Evolutionary conservation across 768 basidiomycete genomes (phyloP).

Genomic region (Tylopilus sp.): DNA sequence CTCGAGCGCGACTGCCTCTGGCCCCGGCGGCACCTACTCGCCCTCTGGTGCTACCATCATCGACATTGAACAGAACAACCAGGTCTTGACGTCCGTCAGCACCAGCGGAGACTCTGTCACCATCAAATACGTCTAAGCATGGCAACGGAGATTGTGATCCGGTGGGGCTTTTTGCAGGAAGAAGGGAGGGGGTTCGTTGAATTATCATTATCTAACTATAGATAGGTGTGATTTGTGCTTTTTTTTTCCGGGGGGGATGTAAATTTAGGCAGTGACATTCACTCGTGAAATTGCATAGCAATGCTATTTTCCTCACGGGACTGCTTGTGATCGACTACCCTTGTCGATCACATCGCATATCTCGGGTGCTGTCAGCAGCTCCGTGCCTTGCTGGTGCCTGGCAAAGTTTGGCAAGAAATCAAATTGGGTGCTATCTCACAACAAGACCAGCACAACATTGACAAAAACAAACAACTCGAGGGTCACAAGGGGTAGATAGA

Average conservation of each 20-base stretch:
- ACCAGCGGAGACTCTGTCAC: neutral
- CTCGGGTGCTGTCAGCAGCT: neutral
- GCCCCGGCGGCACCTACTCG: slow-evolving; percentile 3
- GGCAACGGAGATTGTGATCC: neutral
- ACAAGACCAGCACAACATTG: neutral
- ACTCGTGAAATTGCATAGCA: neutral
- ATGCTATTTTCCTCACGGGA: neutral
- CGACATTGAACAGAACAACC: slow-evolving; percentile 8
- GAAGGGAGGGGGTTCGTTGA: neutral
- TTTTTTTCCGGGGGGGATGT: neutral
- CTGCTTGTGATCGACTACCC: neutral
- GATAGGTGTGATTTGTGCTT: neutral
- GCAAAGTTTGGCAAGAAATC: neutral
- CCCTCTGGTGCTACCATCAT: slow-evolving; percentile 9
- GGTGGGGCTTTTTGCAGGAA: neutral
- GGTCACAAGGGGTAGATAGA: slow-evolving; percentile 1
- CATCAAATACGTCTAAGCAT: slow-evolving; percentile 6
- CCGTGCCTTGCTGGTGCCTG: neutral
- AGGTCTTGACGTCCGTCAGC: slow-evolving; percentile 12
- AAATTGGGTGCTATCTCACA: neutral
- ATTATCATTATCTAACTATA: neutral
- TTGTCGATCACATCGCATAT: neutral
- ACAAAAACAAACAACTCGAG: slow-evolving; percentile 7
- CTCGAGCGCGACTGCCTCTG: slow-evolving; percentile 8
- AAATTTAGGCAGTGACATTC: neutral